These are phyloP conservation scores for Ganoderma lingzhi DNA, from an alignment of 1,284 basidiomycete genomes.

Conservation along the genomic window DNA sequence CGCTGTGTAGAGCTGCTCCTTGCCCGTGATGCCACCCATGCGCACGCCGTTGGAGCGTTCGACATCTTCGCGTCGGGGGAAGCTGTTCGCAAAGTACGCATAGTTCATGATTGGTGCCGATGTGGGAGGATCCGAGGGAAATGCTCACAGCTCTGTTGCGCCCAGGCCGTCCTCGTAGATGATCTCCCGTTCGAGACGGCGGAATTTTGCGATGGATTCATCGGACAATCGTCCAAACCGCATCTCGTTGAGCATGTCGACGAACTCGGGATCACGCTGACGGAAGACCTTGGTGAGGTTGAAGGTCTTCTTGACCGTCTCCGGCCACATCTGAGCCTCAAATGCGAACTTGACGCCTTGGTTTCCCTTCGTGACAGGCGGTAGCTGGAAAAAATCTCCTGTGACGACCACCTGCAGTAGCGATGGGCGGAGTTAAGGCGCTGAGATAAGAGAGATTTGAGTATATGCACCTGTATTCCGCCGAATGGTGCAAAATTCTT, in stretches of 20 bases:
- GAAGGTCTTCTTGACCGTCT: slow-evolving; percentile 62
- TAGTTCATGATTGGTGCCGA: slow-evolving; percentile 41
- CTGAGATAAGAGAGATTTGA: slow-evolving; percentile 1
- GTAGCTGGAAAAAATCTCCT: slow-evolving; percentile 95
- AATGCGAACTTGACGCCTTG: slow-evolving; percentile 76
- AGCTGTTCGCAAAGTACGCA: slow-evolving; percentile 28
- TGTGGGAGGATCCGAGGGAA: slow-evolving; percentile 23
- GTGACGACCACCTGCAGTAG: slow-evolving; percentile 76
- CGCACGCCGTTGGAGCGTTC: slow-evolving; percentile 77
- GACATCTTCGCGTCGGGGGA: slow-evolving; percentile 88
- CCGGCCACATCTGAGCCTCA: slow-evolving; percentile 80
- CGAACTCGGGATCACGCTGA: slow-evolving; percentile 79
- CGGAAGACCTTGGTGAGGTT: slow-evolving; percentile 74
- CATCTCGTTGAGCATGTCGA: slow-evolving; percentile 94
- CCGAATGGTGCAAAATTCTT: slow-evolving; percentile 77
- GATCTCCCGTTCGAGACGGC: slow-evolving; percentile 62
- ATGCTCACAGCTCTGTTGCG: slow-evolving; percentile 79
- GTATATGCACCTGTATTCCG: slow-evolving; percentile 79
- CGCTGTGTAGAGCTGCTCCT: slow-evolving; percentile 48
- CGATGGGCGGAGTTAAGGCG: slow-evolving; percentile 4
- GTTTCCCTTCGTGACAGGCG: slow-evolving; percentile 78
- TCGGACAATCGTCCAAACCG: slow-evolving; percentile 77
- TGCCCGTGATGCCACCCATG: slow-evolving; percentile 50
- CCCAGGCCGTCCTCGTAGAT: slow-evolving; percentile 76
- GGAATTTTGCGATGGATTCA: slow-evolving; percentile 69